A percentile compares a stretch with the other conserved stretches of the same genome.
Conservation (phyloP, 192 early-diverging fungal species). For the Neocallimastix lanati region DNA sequence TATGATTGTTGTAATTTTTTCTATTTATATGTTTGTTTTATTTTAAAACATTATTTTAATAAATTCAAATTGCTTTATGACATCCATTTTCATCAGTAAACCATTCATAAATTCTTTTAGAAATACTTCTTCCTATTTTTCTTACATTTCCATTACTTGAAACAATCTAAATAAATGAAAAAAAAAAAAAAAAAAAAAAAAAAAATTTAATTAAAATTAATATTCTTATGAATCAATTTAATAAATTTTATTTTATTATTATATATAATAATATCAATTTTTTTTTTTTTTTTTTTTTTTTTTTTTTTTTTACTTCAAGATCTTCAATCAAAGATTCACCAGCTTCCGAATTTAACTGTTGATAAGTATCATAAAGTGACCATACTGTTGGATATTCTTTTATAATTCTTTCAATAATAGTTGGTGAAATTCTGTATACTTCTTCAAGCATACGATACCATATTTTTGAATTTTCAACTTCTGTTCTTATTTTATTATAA, state of each 20-base stretch:
- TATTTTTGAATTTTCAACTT: background rate
- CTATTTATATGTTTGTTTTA: too few relatives aligned
- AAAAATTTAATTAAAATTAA: too few relatives aligned
- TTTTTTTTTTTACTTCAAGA: background rate
- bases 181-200: too few relatives aligned
- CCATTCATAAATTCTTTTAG: background rate
- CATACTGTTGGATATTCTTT: background rate
- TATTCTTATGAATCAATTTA: too few relatives aligned
- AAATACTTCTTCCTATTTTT: background rate
- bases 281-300: too few relatives aligned
- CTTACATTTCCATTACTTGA: background rate
- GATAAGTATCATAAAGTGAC: background rate
- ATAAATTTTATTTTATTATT: too few relatives aligned
- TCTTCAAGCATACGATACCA: background rate
- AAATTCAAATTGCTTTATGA: background rate
- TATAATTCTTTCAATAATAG: background rate
- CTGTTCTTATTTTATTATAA: background rate
- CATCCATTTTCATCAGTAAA: background rate
- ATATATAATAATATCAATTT: too few relatives aligned
- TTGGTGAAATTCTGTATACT: background rate
- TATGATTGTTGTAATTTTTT: too few relatives aligned
- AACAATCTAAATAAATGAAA: background rate
- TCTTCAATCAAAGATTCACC: background rate
- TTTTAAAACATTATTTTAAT: too few relatives aligned
- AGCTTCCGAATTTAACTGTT: background rate